Evolutionary conservation across 83 land plant genomes (phyloP).

Genomic region (Thuja plicata): DNA sequence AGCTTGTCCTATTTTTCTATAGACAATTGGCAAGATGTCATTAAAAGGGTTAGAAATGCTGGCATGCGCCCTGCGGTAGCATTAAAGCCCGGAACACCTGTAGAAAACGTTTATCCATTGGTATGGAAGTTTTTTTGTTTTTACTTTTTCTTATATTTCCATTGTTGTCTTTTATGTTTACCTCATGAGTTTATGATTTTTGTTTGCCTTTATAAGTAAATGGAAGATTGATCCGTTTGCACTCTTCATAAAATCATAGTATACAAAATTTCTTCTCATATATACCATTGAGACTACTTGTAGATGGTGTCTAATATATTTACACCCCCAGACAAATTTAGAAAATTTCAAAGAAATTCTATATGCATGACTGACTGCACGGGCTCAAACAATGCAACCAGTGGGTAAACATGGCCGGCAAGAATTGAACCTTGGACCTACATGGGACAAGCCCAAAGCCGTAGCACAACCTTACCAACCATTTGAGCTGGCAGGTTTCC

Average conservation of each 20-base stretch:
- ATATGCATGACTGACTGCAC: not conserved
- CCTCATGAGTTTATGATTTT: not conserved
- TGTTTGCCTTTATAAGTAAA: not conserved
- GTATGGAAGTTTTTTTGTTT: constrained; percentile 35
- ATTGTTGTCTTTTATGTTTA: not conserved
- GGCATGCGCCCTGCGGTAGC: constrained; percentile 96
- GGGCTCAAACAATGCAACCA: too few species aligned
- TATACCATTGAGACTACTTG: not conserved
- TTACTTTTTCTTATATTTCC: not conserved
- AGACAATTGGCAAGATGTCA: constrained; percentile 87
- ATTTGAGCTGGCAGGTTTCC: too few species aligned
- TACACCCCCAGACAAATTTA: not conserved
- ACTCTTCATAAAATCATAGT: not conserved
- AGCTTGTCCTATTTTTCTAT: not conserved
- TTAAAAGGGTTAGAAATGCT: constrained; percentile 63
- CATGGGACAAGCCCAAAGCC: too few species aligned
- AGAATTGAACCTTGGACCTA: too few species aligned
- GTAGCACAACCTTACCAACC: too few species aligned
- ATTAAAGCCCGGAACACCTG: constrained; percentile 83
- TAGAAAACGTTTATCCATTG: constrained; percentile 86
- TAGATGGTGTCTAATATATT: not conserved
- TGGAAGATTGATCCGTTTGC: not conserved
- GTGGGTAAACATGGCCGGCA: too few species aligned
- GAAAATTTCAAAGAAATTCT: not conserved
- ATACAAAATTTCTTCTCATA: not conserved